Evolutionary conservation across 805 yeast species (phyloP).

Genomic region (Priceomyces fermenticarens): DNA sequence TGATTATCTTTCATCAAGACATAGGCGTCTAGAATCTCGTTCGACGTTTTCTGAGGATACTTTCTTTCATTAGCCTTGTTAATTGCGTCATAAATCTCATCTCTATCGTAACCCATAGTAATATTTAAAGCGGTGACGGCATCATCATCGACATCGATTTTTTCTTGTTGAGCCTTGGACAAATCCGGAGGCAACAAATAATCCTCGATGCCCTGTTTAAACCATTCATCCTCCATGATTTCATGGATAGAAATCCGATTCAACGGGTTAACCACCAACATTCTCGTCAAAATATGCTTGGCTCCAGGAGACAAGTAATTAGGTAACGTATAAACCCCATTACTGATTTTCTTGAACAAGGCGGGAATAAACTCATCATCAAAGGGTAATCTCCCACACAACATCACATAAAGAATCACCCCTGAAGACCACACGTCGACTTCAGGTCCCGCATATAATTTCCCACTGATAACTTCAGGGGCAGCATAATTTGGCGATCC

Average conservation of each 20-base stretch:
- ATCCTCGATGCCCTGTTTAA: conserved; percentile 73
- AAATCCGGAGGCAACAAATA: conserved; percentile 65
- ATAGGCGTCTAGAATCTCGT: conserved; percentile 85
- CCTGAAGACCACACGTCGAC: conserved; percentile 99
- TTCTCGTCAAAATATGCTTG: conserved; percentile 72
- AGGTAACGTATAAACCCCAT: conserved; percentile 90
- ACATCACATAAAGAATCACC: conserved; percentile 90
- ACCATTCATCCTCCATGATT: conserved; percentile 94
- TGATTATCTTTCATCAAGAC: conserved; percentile 77
- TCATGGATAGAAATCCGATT: conserved; percentile 91
- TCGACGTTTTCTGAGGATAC: conserved; percentile 34
- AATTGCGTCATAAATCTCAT: conserved; percentile 75
- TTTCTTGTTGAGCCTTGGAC: conserved; percentile 32
- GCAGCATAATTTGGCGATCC: conserved; percentile 98
- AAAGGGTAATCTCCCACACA: conserved; percentile 92
- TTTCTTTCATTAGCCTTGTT: conserved; percentile 44
- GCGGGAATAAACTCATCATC: conserved; percentile 97
- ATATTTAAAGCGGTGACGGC: conserved; percentile 70
- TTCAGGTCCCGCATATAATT: conserved; percentile 95
- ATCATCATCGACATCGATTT: conserved; percentile 63
- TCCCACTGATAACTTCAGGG: conserved; percentile 93
- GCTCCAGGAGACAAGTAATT: conserved; percentile 85
- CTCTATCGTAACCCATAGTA: conserved; percentile 87
- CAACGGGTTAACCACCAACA: conserved; percentile 93
- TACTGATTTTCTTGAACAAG: conserved; percentile 83